phyloP scores from a whole-genome alignment of 2,329 filamentous ascomycete genomes.

The Macrophomina pseudophaseolina region DNA sequence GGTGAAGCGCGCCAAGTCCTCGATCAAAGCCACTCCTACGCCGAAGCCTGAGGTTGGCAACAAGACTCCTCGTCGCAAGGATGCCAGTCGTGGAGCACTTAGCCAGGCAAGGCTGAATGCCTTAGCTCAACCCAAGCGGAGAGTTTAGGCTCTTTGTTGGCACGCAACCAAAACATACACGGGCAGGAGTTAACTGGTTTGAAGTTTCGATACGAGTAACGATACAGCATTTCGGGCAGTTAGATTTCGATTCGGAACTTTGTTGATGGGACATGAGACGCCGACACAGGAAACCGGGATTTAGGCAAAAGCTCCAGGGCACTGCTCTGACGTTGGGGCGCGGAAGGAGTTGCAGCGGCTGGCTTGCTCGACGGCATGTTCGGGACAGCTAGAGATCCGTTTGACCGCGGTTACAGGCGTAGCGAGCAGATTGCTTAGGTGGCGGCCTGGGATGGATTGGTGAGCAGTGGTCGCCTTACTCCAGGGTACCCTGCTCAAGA shows the following conservation, averaged over 20 bases:
- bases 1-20: constrained; percentile 41
- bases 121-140: constrained; percentile 46
- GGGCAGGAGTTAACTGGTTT: constrained; percentile 1
- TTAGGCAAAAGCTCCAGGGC: background rate
- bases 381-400: background rate
- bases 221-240: constrained; percentile 13
- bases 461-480: background rate
- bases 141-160: constrained; percentile 4
- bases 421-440: background rate
- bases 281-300: background rate
- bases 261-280: constrained; percentile 4
- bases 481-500: constrained; percentile 14
- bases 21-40: constrained; percentile 35
- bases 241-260: background rate
- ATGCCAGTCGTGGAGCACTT: constrained; percentile 37
- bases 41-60: constrained; percentile 30
- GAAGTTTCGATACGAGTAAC: constrained; percentile 5
- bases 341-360: background rate
- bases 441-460: background rate
- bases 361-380: background rate
- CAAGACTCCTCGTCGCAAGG: constrained; percentile 34
- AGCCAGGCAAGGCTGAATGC: constrained; percentile 45
- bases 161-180: background rate
- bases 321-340: background rate
- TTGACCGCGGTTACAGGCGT: background rate